Evolutionary conservation across 257 asterid species (phyloP).

Genomic region (Gentiana straminea): DNA sequence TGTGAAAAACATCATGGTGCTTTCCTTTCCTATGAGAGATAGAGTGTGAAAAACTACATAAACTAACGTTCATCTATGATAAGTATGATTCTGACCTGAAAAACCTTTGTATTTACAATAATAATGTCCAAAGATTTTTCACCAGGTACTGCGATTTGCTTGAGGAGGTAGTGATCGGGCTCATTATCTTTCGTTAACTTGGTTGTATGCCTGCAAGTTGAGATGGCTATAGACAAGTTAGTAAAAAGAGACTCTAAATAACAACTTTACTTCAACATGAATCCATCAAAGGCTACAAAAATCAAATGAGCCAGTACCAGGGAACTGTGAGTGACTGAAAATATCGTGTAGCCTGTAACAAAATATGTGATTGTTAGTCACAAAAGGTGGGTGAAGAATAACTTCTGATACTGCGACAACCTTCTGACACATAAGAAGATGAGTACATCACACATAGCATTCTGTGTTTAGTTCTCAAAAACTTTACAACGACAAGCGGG

Average conservation of each 20-base stretch:
- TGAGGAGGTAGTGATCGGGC: constrained; percentile 19
- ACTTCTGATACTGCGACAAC: no score
- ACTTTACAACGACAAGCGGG: no score
- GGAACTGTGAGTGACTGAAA: constrained; percentile 31
- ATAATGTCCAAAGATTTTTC: constrained; percentile 42
- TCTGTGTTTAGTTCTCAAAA: no score
- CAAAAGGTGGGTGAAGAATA: background rate
- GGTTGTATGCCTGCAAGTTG: constrained; percentile 42
- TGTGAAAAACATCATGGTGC: no score
- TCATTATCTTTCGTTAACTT: constrained; percentile 23
- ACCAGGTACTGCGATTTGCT: constrained; percentile 22
- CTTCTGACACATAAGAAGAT: no score
- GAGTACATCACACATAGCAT: no score
- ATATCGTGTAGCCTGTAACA: constrained; percentile 37
- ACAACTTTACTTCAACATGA: constrained; percentile 2
- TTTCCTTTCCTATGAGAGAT: no score
- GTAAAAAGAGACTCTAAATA: constrained; percentile 6
- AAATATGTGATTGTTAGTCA: constrained; percentile 11
- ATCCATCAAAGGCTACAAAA: background rate
- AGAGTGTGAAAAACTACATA: no score
- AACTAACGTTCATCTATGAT: no score
- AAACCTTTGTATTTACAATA: constrained; percentile 33
- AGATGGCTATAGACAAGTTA: constrained; percentile 10
- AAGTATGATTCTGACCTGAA: constrained; percentile 32
- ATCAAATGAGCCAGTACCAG: constrained; percentile 31